Percentiles rank a stretch among this genome's conserved stretches.
Conservation (phyloP, 2,329 filamentous ascomycete genomes). For the Allantophomopsis lycopodina region DNA sequence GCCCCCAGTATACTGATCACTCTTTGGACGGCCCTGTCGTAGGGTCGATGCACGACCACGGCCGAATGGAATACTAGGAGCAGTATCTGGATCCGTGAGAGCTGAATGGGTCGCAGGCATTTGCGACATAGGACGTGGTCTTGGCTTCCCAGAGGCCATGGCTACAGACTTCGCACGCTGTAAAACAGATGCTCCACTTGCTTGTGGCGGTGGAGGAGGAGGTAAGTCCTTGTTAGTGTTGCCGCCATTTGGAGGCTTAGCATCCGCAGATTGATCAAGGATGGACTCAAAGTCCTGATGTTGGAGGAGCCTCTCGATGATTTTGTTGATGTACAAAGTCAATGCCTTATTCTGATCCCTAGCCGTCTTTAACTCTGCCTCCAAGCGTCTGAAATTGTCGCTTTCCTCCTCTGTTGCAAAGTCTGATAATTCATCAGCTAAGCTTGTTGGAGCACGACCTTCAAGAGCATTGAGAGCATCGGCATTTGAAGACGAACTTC, state of each 20-base stretch:
- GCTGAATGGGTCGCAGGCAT: slow-evolving; percentile 29
- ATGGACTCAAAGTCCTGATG: slow-evolving; percentile 94
- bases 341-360: slow-evolving; percentile 96
- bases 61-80: slow-evolving; percentile 62
- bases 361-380: slow-evolving; percentile 63
- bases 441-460: slow-evolving; percentile 41
- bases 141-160: slow-evolving; percentile 29
- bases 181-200: slow-evolving; percentile 33
- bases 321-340: slow-evolving; percentile 97
- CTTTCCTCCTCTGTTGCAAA: slow-evolving; percentile 44
- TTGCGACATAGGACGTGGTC: slow-evolving; percentile 42
- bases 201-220: slow-evolving; percentile 44
- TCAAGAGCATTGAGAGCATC: slow-evolving; percentile 52
- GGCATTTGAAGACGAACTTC: slow-evolving; percentile 42
- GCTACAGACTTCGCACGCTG: slow-evolving; percentile 50
- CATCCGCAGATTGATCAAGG: slow-evolving; percentile 63
- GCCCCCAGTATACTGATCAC: slow-evolving; percentile 41
- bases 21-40: slow-evolving; percentile 39
- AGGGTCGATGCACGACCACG: slow-evolving; percentile 38
- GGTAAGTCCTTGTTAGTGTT: slow-evolving; percentile 67
- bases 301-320: slow-evolving; percentile 87
- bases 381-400: slow-evolving; percentile 52
- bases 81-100: slow-evolving; percentile 56
- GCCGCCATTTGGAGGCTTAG: slow-evolving; percentile 25
- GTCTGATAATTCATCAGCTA: slow-evolving; percentile 82